Evolutionary conservation across 345 rosid genomes (phyloP).

Genomic region (Luvunga scandens): DNA sequence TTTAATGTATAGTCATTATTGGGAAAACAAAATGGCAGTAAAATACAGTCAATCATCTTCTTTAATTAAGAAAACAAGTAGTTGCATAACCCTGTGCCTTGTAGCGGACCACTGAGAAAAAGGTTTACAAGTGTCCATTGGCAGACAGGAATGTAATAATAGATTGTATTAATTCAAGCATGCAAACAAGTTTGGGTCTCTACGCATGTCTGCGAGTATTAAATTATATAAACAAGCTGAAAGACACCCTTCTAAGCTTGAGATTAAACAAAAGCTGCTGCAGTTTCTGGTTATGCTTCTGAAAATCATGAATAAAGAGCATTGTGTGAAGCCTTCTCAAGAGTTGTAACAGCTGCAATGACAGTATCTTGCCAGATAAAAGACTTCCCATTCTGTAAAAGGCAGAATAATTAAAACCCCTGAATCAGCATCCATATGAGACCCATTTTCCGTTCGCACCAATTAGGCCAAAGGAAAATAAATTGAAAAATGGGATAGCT

Average conservation of each 20-base stretch:
- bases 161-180: background rate
- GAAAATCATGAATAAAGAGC: constrained; percentile 66
- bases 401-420: constrained; percentile 2
- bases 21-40: background rate
- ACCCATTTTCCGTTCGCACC: background rate
- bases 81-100: background rate
- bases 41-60: background rate
- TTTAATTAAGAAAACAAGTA: background rate
- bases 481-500: background rate
- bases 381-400: constrained; percentile 43
- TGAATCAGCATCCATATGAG: constrained; percentile 9
- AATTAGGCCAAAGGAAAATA: constrained; percentile 6
- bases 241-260: constrained; percentile 46
- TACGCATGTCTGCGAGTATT: background rate
- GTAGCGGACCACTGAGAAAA: background rate
- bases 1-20: background rate
- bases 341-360: constrained; percentile 66
- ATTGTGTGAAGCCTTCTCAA: constrained; percentile 80
- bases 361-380: constrained; percentile 90
- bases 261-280: constrained; percentile 79
- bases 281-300: constrained; percentile 86
- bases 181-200: background rate
- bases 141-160: background rate
- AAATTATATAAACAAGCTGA: background rate
- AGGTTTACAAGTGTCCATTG: background rate